Evolutionary conservation across 805 yeast genomes (phyloP).

Genomic region (Nakazawaea molendinolei): DNA sequence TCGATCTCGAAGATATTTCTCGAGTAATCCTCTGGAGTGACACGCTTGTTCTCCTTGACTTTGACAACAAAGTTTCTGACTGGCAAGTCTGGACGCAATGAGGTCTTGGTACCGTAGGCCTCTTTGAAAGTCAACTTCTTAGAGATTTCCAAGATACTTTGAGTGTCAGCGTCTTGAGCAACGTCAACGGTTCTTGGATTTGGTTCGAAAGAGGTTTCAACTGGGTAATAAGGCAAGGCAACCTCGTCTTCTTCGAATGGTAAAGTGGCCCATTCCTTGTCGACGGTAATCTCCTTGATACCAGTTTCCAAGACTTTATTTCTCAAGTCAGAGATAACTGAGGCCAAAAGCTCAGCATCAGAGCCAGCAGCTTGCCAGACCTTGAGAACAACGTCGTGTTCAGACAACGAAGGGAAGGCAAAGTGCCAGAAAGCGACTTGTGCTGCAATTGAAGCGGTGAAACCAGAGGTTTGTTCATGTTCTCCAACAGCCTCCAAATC

Average conservation of each 20-base stretch:
- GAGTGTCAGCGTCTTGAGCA: constrained; percentile 32
- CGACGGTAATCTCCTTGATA: constrained; percentile 30
- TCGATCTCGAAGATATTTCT: constrained; percentile 96
- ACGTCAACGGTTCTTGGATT: constrained; percentile 49
- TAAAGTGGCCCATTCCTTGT: constrained; percentile 23
- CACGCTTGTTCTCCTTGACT: constrained; percentile 86
- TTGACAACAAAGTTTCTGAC: constrained; percentile 78
- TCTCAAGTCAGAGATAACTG: constrained; percentile 60
- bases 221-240: constrained; percentile 42
- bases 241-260: constrained; percentile 16
- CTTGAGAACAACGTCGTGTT: constrained; percentile 64
- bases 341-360: constrained; percentile 72
- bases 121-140: constrained; percentile 76
- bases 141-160: constrained; percentile 41
- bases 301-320: constrained; percentile 47
- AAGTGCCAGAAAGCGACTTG: constrained; percentile 79
- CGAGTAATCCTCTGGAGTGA: constrained; percentile 83
- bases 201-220: constrained; percentile 60
- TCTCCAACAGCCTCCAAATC: constrained; percentile 62
- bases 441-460: constrained; percentile 64
- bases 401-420: constrained; percentile 51
- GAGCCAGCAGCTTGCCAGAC: constrained; percentile 77
- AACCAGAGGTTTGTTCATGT: constrained; percentile 66
- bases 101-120: constrained; percentile 52
- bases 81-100: constrained; percentile 85